A percentile compares a stretch with the other conserved stretches of the same genome.
Conservation (phyloP, 2,329 filamentous ascomycete genomes). For the Penicillium sp. region DNA sequence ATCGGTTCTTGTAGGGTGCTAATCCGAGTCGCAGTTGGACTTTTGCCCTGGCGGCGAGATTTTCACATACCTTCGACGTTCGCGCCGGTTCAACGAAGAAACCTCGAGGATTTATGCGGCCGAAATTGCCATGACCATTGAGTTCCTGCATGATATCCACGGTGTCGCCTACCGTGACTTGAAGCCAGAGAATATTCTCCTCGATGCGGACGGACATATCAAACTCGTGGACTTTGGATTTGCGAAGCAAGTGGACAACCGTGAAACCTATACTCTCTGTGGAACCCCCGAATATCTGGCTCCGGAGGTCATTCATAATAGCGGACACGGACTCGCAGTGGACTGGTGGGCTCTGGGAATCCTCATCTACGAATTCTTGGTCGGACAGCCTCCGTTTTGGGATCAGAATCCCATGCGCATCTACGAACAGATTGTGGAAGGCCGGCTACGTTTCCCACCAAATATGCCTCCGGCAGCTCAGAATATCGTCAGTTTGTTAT, state of each 20-base stretch:
- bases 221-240: conserved; percentile 69
- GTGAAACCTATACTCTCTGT: conserved; percentile 65
- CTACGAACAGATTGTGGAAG: conserved; percentile 67
- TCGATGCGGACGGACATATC: conserved; percentile 64
- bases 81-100: conserved; percentile 61
- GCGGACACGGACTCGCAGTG: conserved; percentile 63
- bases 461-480: conserved; percentile 60
- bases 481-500: conserved; percentile 62
- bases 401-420: conserved; percentile 69
- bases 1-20: conserved; percentile 10
- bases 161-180: conserved; percentile 67
- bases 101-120: conserved; percentile 67
- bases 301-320: conserved; percentile 67
- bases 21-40: conserved; percentile 51
- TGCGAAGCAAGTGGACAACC: conserved; percentile 60
- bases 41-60: conserved; percentile 69
- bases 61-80: conserved; percentile 64
- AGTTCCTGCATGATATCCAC: conserved; percentile 63
- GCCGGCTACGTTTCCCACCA: conserved; percentile 60
- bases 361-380: conserved; percentile 66
- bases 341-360: conserved; percentile 71
- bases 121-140: conserved; percentile 65
- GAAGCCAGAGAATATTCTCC: conserved; percentile 67
- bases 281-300: conserved; percentile 68
- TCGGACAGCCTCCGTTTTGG: conserved; percentile 68